Evolutionary conservation across 176 grass and related monocot species (phyloP).

Genomic region (Musa acuminata): DNA sequence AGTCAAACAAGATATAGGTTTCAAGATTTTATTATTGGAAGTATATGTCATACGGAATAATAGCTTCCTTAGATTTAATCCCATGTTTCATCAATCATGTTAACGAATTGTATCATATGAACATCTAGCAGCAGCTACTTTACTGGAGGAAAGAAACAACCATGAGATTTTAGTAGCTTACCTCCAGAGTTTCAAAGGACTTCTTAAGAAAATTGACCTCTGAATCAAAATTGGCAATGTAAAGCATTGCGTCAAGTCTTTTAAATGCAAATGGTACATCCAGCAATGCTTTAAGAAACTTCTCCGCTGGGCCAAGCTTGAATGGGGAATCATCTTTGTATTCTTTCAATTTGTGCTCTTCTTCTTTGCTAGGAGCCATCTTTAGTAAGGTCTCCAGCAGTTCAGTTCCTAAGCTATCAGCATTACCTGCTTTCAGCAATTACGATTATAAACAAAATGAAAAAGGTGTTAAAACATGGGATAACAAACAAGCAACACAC

Average conservation of each 20-base stretch:
- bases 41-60: too few relatives aligned
- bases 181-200: constrained; percentile 96
- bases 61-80: too few relatives aligned
- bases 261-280: constrained; percentile 98
- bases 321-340: constrained; percentile 70
- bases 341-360: constrained; percentile 86
- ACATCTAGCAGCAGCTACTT: too few relatives aligned
- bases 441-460: neutral
- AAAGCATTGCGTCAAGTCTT: constrained; percentile 91
- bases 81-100: too few relatives aligned
- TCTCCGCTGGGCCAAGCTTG: constrained; percentile 74
- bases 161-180: constrained; percentile 17
- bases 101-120: too few relatives aligned
- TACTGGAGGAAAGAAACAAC: neutral
- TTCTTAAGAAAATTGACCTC: constrained; percentile 97
- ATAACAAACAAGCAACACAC: too few relatives aligned
- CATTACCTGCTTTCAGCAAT: constrained; percentile 50
- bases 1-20: too few relatives aligned
- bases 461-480: neutral
- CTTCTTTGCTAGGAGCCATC: constrained; percentile 99
- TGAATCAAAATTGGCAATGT: constrained; percentile 85
- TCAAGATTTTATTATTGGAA: too few relatives aligned
- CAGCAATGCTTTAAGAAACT: constrained; percentile 90
- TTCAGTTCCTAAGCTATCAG: constrained; percentile 63
- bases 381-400: constrained; percentile 91